Evolutionary conservation across 129 eudicot genomes (phyloP).

Genomic region (Sambucus nigra): DNA sequence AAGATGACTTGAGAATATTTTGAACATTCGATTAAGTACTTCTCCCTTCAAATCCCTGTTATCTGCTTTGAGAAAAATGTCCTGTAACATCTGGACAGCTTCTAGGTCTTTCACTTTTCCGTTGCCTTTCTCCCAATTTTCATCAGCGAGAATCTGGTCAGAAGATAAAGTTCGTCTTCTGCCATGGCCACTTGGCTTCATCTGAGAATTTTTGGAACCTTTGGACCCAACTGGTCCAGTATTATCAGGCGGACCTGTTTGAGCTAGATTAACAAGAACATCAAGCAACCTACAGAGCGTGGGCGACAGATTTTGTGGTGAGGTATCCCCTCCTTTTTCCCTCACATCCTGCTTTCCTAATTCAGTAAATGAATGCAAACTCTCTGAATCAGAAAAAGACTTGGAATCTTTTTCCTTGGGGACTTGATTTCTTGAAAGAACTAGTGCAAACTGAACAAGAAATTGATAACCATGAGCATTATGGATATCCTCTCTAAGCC

Average conservation of each 20-base stretch:
- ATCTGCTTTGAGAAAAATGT: conserved; percentile 86
- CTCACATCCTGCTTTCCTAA: conserved; percentile 24
- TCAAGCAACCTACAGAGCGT: conserved; percentile 85
- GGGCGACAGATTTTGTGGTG: conserved; percentile 57
- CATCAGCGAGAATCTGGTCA: conserved; percentile 43
- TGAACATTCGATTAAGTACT: conserved; percentile 80
- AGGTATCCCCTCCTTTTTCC: conserved; percentile 30
- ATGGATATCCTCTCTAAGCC: conserved; percentile 93
- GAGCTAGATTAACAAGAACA: conserved; percentile 72
- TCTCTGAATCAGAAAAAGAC: conserved; percentile 21
- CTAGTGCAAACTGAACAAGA: conserved; percentile 80
- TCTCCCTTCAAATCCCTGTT: conserved; percentile 78
- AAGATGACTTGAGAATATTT: conserved; percentile 93
- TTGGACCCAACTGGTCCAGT: conserved; percentile 31
- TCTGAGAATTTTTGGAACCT: conserved; percentile 32
- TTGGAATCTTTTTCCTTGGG: conserved; percentile 21
- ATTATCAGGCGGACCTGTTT: conserved; percentile 50
- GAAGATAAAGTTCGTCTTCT: conserved; percentile 51
- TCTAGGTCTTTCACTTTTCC: conserved; percentile 78
- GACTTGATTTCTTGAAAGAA: conserved; percentile 45
- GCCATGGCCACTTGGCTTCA: conserved; percentile 42
- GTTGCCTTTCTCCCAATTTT: conserved; percentile 70
- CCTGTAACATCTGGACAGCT: conserved; percentile 95
- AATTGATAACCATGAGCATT: conserved; percentile 97
- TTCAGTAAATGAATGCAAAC: conserved; percentile 20